Percentiles rank a stretch among this genome's conserved stretches.
phyloP scores from a whole-genome alignment of 805 yeast genomes.

The Kluyveromyces aestuarii region DNA sequence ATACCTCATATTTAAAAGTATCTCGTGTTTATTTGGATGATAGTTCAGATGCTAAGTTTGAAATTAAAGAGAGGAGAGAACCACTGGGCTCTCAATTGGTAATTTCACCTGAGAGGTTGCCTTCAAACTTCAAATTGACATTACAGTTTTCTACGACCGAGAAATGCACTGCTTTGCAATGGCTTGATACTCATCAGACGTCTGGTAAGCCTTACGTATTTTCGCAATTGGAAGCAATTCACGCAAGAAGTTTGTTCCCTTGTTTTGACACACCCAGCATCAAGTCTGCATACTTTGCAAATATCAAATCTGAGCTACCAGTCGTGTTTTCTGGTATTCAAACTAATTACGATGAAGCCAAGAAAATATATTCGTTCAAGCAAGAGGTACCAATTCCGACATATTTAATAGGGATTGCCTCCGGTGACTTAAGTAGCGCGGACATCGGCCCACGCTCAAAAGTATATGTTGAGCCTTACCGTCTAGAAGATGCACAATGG shows the following conservation, averaged over 20 bases:
- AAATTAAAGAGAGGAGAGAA: constrained; percentile 34
- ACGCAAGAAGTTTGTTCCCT: constrained; percentile 80
- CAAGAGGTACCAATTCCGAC: constrained; percentile 84
- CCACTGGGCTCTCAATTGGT: constrained; percentile 54
- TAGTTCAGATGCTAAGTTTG: constrained; percentile 19
- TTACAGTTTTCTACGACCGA: constrained; percentile 62
- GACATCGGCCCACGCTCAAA: constrained; percentile 79
- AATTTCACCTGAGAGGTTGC: constrained; percentile 17
- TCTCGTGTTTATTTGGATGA: constrained; percentile 37
- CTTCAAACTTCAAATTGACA: constrained; percentile 20
- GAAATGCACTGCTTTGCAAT: constrained; percentile 77
- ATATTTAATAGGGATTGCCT: constrained; percentile 74
- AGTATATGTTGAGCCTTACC: constrained; percentile 69
- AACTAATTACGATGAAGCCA: constrained; percentile 7
- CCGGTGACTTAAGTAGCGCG: constrained; percentile 64
- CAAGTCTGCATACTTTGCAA: constrained; percentile 54
- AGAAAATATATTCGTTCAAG: constrained; percentile 38
- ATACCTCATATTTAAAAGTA: constrained; percentile 56
- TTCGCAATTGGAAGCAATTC: constrained; percentile 88
- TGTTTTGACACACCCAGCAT: constrained; percentile 87
- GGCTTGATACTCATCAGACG: constrained; percentile 67
- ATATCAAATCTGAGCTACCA: constrained; percentile 55
- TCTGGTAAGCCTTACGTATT: constrained; percentile 62
- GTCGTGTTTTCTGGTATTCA: constrained; percentile 65
- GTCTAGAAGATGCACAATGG: constrained; percentile 57